Conservation (phyloP, 106 monocot species). For the Platanthera zijinensis region DNA sequence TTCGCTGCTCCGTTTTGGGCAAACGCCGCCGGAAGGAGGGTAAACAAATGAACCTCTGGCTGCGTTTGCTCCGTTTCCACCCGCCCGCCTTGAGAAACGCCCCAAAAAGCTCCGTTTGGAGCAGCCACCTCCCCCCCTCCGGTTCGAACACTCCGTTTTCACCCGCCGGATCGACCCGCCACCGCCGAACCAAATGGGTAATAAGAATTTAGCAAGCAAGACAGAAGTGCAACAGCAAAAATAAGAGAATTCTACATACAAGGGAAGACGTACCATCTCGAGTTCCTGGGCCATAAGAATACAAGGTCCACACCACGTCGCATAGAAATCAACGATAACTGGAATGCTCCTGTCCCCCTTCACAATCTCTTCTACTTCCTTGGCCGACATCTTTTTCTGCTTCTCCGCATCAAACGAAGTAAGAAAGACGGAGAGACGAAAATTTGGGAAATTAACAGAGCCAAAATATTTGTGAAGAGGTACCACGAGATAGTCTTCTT, state of each 20-base stretch:
- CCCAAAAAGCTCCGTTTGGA: no score
- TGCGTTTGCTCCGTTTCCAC: no score
- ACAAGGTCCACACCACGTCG: conserved; percentile 97
- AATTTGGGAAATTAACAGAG: not conserved
- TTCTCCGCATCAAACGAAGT: not conserved
- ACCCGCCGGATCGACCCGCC: no score
- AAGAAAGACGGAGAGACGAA: not conserved
- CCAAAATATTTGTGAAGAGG: no score
- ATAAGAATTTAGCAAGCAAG: conserved; percentile 1
- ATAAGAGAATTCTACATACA: not conserved
- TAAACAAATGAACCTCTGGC: no score
- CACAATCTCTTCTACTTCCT: conserved; percentile 61
- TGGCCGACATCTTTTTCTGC: conserved; percentile 83
- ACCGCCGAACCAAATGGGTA: no score
- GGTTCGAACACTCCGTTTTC: no score
- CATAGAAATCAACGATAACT: conserved; percentile 81
- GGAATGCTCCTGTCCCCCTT: conserved; percentile 66
- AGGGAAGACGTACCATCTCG: conserved; percentile 46
- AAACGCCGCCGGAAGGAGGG: no score
- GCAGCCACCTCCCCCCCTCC: no score
- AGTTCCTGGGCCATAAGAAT: conserved; percentile 94
- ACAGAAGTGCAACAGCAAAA: not conserved
- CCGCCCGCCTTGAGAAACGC: no score
- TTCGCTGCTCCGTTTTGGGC: no score
- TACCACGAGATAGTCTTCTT: conserved; percentile 74